phyloP scores from a whole-genome alignment of 495 filamentous ascomycete genomes.

The Bacidia gigantensis region DNA sequence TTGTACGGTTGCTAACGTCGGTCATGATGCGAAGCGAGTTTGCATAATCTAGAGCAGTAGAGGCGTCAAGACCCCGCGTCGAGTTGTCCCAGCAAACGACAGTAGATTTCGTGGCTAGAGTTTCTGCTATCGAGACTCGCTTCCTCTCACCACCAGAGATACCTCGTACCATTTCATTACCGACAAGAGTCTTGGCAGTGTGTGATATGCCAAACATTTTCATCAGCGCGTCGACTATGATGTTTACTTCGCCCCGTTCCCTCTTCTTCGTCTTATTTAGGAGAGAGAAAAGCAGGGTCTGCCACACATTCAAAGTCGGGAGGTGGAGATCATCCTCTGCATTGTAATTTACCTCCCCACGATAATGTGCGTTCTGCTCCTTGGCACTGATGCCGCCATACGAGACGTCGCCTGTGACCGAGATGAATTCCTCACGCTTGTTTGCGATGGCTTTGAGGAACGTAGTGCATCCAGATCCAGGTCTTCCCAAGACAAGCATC shows the following conservation, averaged over 20 bases:
- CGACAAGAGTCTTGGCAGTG: constrained; percentile 70
- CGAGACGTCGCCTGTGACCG: constrained; percentile 54
- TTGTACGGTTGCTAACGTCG: constrained; percentile 65
- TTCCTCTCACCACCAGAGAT: constrained; percentile 61
- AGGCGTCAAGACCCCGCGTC: constrained; percentile 67
- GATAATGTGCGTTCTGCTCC: constrained; percentile 54
- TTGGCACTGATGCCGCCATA: constrained; percentile 65
- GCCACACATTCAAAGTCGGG: constrained; percentile 61
- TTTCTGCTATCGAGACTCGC: constrained; percentile 58
- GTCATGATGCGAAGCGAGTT: constrained; percentile 71
- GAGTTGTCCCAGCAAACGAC: constrained; percentile 62
- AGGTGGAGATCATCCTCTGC: constrained; percentile 73
- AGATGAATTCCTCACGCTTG: constrained; percentile 48
- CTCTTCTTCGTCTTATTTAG: constrained; percentile 72
- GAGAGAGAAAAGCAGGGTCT: constrained; percentile 71
- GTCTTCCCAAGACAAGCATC: constrained; percentile 72
- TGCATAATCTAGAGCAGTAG: constrained; percentile 67
- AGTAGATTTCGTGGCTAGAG: constrained; percentile 49
- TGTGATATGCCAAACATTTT: constrained; percentile 70
- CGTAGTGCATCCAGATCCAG: constrained; percentile 68
- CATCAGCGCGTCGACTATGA: constrained; percentile 49
- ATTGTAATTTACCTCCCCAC: constrained; percentile 74
- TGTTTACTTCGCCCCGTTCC: constrained; percentile 48
- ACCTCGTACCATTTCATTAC: constrained; percentile 69
- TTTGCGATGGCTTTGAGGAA: constrained; percentile 70